Evolutionary conservation across 208 protist species (phyloP).

Genomic region (Endotrypanum monterogeii): DNA sequence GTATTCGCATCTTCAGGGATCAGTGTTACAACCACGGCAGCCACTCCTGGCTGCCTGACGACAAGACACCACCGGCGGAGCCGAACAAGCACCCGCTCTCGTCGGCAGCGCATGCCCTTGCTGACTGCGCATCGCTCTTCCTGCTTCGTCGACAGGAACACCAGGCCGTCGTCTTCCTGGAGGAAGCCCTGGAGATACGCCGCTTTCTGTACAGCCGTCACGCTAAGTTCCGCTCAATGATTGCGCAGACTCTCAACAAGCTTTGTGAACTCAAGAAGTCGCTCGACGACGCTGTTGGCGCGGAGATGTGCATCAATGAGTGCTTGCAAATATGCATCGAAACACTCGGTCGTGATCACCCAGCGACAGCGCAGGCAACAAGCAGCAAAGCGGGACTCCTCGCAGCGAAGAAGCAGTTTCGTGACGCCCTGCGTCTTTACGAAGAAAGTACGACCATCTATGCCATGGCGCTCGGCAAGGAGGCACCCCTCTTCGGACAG

Average conservation of each 20-base stretch:
- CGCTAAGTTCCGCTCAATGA: slow-evolving; percentile 86
- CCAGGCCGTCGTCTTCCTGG: slow-evolving; percentile 78
- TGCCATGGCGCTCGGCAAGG: slow-evolving; percentile 72
- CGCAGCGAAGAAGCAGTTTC: slow-evolving; percentile 78
- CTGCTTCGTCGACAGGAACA: slow-evolving; percentile 67
- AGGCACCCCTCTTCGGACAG: slow-evolving; percentile 68
- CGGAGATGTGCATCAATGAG: slow-evolving; percentile 89
- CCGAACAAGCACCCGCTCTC: slow-evolving; percentile 84
- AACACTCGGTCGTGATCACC: slow-evolving; percentile 79
- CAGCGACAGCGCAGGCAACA: slow-evolving; percentile 81
- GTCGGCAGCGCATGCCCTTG: slow-evolving; percentile 80
- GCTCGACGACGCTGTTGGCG: slow-evolving; percentile 74
- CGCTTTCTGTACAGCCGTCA: slow-evolving; percentile 81
- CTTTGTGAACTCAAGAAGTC: slow-evolving; percentile 85
- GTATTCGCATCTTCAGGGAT: slow-evolving; percentile 82
- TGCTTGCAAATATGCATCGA: slow-evolving; percentile 84
- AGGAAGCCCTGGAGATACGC: slow-evolving; percentile 88
- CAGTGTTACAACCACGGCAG: slow-evolving; percentile 78
- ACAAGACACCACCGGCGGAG: slow-evolving; percentile 43
- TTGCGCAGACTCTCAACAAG: slow-evolving; percentile 91
- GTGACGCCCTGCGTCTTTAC: slow-evolving; percentile 80
- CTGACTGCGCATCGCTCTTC: slow-evolving; percentile 86
- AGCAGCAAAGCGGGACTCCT: slow-evolving; percentile 85
- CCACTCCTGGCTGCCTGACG: slow-evolving; percentile 81
- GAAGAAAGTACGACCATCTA: slow-evolving; percentile 82